Percentiles rank a stretch among this genome's conserved stretches.
These are phyloP conservation scores for Kodamaea kaohsiungensis DNA, from an alignment of 805 yeast genomes.

Conservation along the genomic window DNA sequence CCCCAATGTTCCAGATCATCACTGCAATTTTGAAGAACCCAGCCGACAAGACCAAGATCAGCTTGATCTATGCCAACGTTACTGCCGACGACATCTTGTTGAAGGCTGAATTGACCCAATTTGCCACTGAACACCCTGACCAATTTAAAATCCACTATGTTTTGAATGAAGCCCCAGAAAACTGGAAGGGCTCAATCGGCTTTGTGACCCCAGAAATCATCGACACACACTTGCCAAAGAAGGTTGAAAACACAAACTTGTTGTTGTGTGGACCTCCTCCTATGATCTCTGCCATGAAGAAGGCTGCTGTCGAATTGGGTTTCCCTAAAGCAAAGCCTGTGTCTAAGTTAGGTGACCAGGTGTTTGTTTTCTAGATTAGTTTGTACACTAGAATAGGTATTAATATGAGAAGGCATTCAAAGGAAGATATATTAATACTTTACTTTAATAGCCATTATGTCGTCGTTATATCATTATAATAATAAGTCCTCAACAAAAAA, in stretches of 20 bases:
- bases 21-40: slow-evolving; percentile 79
- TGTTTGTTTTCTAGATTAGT: slow-evolving; percentile 70
- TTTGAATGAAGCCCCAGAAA: slow-evolving; percentile 68
- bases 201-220: slow-evolving; percentile 77
- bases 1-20: slow-evolving; percentile 93
- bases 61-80: slow-evolving; percentile 79
- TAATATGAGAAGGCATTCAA: background rate
- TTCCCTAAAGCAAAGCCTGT: slow-evolving; percentile 84
- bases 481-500: no score
- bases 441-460: background rate
- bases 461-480: no score
- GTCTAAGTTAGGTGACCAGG: slow-evolving; percentile 86
- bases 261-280: slow-evolving; percentile 94
- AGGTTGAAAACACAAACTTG: slow-evolving; percentile 63
- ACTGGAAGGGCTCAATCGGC: slow-evolving; percentile 80
- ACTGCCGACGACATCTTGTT: slow-evolving; percentile 78
- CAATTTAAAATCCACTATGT: slow-evolving; percentile 68
- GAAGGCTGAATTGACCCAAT: slow-evolving; percentile 73
- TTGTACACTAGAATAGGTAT: background rate
- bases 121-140: slow-evolving; percentile 57
- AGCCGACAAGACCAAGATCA: slow-evolving; percentile 72
- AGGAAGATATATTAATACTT: background rate
- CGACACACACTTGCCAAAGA: slow-evolving; percentile 59
- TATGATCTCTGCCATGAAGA: slow-evolving; percentile 83
- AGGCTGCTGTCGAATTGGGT: slow-evolving; percentile 72